Conservation (phyloP, 1,139 yeast species). For the Geotrichum europaeum region DNA sequence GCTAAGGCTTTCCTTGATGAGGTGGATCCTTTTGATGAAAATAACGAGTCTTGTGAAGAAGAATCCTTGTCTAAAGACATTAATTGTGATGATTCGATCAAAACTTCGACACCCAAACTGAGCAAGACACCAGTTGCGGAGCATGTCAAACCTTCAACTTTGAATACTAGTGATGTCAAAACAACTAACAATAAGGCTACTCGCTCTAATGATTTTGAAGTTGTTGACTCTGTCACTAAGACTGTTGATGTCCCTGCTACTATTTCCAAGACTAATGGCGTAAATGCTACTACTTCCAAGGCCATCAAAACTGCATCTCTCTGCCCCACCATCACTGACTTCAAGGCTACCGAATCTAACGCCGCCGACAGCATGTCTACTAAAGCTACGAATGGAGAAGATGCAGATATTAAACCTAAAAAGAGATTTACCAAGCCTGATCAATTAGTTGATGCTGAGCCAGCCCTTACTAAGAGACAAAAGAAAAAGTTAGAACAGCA, state of each 20-base stretch:
- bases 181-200: background rate
- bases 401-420: background rate
- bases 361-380: background rate
- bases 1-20: background rate
- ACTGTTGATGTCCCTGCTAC: background rate
- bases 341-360: background rate
- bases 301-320: background rate
- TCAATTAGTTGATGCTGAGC: background rate
- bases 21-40: background rate
- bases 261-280: background rate
- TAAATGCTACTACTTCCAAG: background rate
- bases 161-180: background rate
- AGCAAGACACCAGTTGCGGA: background rate
- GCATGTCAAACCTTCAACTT: background rate
- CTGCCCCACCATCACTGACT: background rate
- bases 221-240: background rate
- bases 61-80: background rate
- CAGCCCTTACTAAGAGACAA: conserved; percentile 6
- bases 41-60: background rate
- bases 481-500: conserved; percentile 8
- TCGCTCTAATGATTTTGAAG: background rate
- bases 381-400: background rate
- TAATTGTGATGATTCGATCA: background rate
- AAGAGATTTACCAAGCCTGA: background rate
- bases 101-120: background rate